These are phyloP conservation scores for Leccinum fallax DNA, from an alignment of 1,284 basidiomycete genomes.

Conservation along the genomic window DNA sequence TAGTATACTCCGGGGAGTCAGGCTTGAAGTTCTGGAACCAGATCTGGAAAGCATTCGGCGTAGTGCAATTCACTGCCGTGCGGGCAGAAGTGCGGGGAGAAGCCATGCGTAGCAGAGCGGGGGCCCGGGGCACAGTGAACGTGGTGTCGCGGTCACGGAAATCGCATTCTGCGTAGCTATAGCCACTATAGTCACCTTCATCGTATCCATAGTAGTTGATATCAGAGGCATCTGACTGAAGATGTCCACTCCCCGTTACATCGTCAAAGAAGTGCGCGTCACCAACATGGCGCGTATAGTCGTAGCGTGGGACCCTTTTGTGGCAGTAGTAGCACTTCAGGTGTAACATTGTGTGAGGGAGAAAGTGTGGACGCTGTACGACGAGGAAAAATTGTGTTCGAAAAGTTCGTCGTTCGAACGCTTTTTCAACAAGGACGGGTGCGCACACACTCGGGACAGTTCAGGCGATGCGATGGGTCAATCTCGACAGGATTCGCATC, in stretches of 20 bases:
- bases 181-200: not conserved
- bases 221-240: not conserved
- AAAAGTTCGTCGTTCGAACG: not conserved
- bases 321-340: slow-evolving; percentile 22
- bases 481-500: not conserved
- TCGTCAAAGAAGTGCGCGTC: slow-evolving; percentile 7
- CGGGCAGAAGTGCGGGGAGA: not conserved
- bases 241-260: not conserved
- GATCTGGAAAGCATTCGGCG: slow-evolving; percentile 17
- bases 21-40: slow-evolving; percentile 17
- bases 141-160: not conserved
- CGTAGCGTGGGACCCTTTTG: slow-evolving; percentile 2
- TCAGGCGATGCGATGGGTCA: not conserved
- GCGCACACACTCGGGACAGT: not conserved
- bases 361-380: not conserved
- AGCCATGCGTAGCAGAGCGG: not conserved
- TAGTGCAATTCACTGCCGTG: not conserved
- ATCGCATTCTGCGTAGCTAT: slow-evolving; percentile 3
- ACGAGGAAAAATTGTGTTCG: not conserved
- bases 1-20: slow-evolving; percentile 18
- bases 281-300: slow-evolving; percentile 19
- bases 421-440: not conserved
- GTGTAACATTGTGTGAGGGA: not conserved
- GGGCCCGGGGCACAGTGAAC: not conserved
- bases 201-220: not conserved